phyloP scores from a whole-genome alignment of 2,329 filamentous ascomycete species.

The Didymella pomorum region DNA sequence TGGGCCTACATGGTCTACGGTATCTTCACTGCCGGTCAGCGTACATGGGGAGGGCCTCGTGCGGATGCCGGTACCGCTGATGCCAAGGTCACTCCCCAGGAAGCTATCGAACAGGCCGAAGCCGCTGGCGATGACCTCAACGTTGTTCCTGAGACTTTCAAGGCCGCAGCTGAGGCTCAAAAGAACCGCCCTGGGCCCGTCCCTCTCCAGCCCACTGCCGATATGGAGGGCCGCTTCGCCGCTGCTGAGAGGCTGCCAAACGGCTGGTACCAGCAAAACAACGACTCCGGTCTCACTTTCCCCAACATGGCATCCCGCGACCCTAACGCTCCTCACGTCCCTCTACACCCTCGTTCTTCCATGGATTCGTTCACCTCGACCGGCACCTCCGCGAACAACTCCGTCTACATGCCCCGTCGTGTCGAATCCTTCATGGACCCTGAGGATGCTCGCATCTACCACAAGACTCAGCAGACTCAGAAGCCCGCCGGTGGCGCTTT shows the following conservation, averaged over 20 bases:
- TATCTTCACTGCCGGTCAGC: slow-evolving; percentile 90
- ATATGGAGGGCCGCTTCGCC: slow-evolving; percentile 80
- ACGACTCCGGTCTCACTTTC: slow-evolving; percentile 71
- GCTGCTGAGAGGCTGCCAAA: slow-evolving; percentile 72
- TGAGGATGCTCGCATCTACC: slow-evolving; percentile 78
- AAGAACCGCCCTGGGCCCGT: slow-evolving; percentile 60
- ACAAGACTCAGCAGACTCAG: slow-evolving; percentile 67
- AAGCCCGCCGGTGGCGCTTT: slow-evolving; percentile 56
- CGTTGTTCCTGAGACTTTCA: slow-evolving; percentile 86
- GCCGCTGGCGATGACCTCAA: slow-evolving; percentile 86
- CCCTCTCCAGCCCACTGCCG: slow-evolving; percentile 75
- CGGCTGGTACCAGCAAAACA: slow-evolving; percentile 73
- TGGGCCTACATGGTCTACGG: slow-evolving; percentile 99
- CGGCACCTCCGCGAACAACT: slow-evolving; percentile 63
- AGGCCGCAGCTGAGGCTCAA: slow-evolving; percentile 58
- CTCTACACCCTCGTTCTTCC: slow-evolving; percentile 67
- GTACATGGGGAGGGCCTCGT: slow-evolving; percentile 94
- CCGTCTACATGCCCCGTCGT: slow-evolving; percentile 70
- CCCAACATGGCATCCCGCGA: slow-evolving; percentile 58
- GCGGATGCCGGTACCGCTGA: slow-evolving; percentile 87
- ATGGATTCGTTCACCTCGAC: slow-evolving; percentile 71
- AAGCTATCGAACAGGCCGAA: slow-evolving; percentile 84
- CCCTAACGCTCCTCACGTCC: slow-evolving; percentile 55
- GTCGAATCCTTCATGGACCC: slow-evolving; percentile 81
- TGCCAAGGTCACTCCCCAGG: slow-evolving; percentile 74